Evolutionary conservation across 108 stramenopile genomes (phyloP), one percentile per base, ranked within the genome.

Genomic region (Bacterosira constricta): DNA sequence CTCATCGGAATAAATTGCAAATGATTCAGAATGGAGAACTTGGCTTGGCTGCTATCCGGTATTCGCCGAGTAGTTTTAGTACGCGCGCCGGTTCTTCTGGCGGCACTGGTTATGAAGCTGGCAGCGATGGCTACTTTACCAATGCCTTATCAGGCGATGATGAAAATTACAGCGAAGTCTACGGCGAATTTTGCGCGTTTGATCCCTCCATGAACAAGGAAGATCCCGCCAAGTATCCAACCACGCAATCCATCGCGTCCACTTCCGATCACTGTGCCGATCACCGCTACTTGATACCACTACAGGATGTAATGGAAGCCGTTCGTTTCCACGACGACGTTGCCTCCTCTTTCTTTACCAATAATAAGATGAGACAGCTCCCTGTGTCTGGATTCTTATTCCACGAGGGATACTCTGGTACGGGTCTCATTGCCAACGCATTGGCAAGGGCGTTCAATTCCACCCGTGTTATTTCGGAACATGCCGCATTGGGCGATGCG

Each of bases 101-200:
- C n/a, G n/a, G n/a, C n/a, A n/a, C n/a, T n/a, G n/a, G n/a, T n/a
- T n/a, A n/a, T n/a, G n/a, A n/a, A n/a, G n/a, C n/a, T n/a, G n/a
- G n/a, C n/a, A n/a, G n/a, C n/a, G n/a, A n/a, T n/a, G n/a, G n/a
- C n/a, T n/a, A n/a, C n/a, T n/a, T n/a, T n/a, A n/a, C n/a, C n/a
- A n/a, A n/a, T n/a, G n/a, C n/a, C n/a, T 37, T 34, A 10, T 13
- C 55, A 7, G 54, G 0, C 13, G 13, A 21, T 35, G 27, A 1
- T 13, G 4, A 1, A 27, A n/a, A 6, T 17, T 54, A 66, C 54
- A 21, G 25, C 15, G 30, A 51, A 30, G 56, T 67, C 3, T 25
- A 67, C 23, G 66, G 55, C 18, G 66, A 67, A 17, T 67, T 67
- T 17, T 67, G 66, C 55, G 56, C 15, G n/a, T 67, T 37, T 25